Conservation (phyloP, 257 asterid genomes). For the Plantago elongata region DNA sequence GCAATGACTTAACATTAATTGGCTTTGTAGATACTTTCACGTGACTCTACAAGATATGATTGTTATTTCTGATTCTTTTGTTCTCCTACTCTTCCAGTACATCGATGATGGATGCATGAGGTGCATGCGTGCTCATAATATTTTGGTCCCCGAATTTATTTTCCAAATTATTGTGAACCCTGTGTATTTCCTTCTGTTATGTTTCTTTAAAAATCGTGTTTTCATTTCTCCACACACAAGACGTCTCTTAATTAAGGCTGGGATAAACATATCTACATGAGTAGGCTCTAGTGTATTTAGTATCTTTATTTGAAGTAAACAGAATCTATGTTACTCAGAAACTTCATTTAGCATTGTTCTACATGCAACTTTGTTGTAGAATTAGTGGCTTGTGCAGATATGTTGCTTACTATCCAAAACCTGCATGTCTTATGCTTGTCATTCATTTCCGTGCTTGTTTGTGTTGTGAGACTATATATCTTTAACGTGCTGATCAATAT, state of each 20-base stretch:
- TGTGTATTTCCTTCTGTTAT: background rate
- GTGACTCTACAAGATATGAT: conserved; percentile 25
- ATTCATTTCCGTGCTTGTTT: no score
- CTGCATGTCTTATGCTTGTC: no score
- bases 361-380: background rate
- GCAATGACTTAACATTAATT: conserved; percentile 32
- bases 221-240: background rate
- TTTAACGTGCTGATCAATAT: no score
- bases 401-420: no score
- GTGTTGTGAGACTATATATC: no score
- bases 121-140: background rate
- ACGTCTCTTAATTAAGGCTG: background rate
- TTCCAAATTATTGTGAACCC: background rate
- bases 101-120: background rate
- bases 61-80: conserved; percentile 20
- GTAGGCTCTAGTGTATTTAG: no score
- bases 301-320: no score
- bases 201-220: background rate
- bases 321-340: no score
- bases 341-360: background rate
- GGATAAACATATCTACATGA: no score
- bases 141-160: background rate
- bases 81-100: conserved; percentile 6
- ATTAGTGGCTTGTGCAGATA: no score
- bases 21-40: conserved; percentile 33